Evolutionary conservation across 371 early-diverging fungal genomes (phyloP), one percentile per base, ranked within the genome.

Genomic region (Zychaea mexicana): DNA sequence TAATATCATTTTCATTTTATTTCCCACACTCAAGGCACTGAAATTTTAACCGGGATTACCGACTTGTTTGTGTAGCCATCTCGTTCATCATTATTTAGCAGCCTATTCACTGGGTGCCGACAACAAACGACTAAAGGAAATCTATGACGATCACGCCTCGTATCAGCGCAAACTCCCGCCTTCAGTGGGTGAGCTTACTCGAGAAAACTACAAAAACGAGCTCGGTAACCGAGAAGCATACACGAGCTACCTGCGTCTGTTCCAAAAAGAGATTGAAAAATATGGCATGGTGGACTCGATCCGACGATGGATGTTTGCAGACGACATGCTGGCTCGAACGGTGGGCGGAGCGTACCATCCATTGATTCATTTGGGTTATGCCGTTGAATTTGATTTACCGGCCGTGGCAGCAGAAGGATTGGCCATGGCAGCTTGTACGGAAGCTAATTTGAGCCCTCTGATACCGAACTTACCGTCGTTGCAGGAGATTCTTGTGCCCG

Each of bases 311-410:
- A 74, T 83, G 0, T 81, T 79, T 56, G 73, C 78, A 36, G 65
- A 69, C 6, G 79, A 79, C 28, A 52, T 86, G 27, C 46, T 86
- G 8, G 70, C 72, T 2, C 67, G 82, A 15, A 68, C 74, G 0
- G 61, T 88, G 22, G 80, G 79, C 52, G 88, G 86, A 3, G 72
- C 80, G 0, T 80, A 73, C 55, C 88, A 88, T 66, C 86, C 88
- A 6, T n/a, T 90, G 2, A 88, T 90, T 56, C 88, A 88, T 68
- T 65, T 88, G 22, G 88, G 88, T 7, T 88, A 88, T 39, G 88
- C 85, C 0, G 60, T 88, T 19, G 90, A 90, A 61, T 90, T 88
- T 71, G 80, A 82, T 27, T 66, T 85, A 42, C 76, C 80, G 33
- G 74, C 82, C 19, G 66, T 82, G 19, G 73, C 76, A 15, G 86